Conservation (phyloP, 1,284 basidiomycete species). For the Athelia psychrophila region DNA sequence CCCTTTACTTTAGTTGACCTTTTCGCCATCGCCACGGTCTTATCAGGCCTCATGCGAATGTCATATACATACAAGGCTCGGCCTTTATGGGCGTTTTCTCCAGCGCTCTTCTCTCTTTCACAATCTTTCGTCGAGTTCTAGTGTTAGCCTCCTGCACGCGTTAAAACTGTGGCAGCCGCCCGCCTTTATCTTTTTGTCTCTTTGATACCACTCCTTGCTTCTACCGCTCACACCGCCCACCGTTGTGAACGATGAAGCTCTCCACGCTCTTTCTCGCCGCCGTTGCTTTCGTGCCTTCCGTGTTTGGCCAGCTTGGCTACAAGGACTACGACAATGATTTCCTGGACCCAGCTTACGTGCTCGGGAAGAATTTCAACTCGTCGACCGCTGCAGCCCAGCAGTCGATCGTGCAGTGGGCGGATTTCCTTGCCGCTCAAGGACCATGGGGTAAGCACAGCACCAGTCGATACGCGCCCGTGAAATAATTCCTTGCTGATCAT, state of each 20-base stretch:
- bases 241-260: not conserved
- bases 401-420: constrained; percentile 43
- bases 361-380: constrained; percentile 34
- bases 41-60: too few relatives aligned
- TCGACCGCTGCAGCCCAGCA: constrained; percentile 41
- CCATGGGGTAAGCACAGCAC: constrained; percentile 49
- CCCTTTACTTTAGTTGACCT: too few relatives aligned
- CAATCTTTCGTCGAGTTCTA: too few relatives aligned
- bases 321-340: constrained; percentile 49
- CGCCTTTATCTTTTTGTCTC: not conserved
- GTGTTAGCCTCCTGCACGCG: too few relatives aligned
- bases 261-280: constrained; percentile 1
- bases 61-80: too few relatives aligned
- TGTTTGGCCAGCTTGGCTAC: not conserved
- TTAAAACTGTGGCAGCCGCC: not conserved
- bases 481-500: too few relatives aligned
- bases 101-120: too few relatives aligned
- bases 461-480: too few relatives aligned
- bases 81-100: too few relatives aligned
- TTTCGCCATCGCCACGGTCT: too few relatives aligned
- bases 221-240: too few relatives aligned
- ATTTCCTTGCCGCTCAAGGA: constrained; percentile 36
- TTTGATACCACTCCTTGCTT: not conserved
- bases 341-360: constrained; percentile 46
- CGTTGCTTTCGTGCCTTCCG: not conserved